Base-by-base conservation (phyloP, 257 asterid genomes). In the Nicotiana noctiflora region DNA sequence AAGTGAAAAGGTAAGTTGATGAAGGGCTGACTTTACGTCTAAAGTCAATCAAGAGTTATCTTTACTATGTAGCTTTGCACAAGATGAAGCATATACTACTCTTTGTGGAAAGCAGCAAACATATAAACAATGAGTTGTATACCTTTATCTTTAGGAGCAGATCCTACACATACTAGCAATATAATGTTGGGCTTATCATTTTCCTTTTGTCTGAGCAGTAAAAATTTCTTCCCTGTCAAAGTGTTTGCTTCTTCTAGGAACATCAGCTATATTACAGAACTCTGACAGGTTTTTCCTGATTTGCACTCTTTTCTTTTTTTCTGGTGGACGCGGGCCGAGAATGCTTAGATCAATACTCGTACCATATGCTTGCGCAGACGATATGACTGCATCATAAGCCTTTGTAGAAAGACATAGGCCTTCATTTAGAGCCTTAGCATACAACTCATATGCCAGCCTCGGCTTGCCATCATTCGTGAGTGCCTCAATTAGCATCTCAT, bases 401-500 rank as follows among this genome's bases (percentile, higher is more conserved):
- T 90, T 95, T 0, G 88, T 27, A 1, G 98, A 92, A 37, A 95
- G 97, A 84, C 9, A 85, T 31, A 94, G 80, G 10, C 95, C 98
- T 84, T 93, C 97, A 4, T 86, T 84, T 6, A 23, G 81, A 52
- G 95, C 97, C 83, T 91, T 86, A 86, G 86, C 63, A 65, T 92
- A 89, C 91, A 92, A 40, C 87, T 92, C 97, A 53, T 89, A 92
- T 12, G 97, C 96, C 25, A 96, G 87, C 90, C 97, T 88, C 1
- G 98, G 98, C 83, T 96, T 96, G 13, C 97, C 97, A 61, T 92
- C 98, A 8, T 79, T 90, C 0, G 89, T 90, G 2, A 96, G 98
- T 76, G 88, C 97, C 87, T 89, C 95, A 65, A 94, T 89, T 91
- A 92, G 34, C 85, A 88, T 86, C 75, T 92, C 97, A 27, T 89